Evolutionary conservation across 306 rosid genomes (phyloP).

Genomic region (Trifolium pratense): DNA sequence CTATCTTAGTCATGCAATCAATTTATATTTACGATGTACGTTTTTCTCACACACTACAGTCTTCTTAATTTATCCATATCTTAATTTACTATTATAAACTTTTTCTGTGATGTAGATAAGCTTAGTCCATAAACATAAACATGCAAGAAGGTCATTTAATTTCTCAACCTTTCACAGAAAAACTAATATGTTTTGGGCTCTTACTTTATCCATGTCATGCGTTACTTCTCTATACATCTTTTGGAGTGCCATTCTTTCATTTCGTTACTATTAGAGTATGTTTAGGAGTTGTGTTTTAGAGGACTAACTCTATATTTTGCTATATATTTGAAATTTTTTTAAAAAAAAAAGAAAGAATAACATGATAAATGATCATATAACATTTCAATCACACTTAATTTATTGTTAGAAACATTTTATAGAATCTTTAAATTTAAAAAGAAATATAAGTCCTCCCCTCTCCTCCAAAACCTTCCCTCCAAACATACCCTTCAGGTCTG

Average conservation of each 20-base stretch:
- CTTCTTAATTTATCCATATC: slow-evolving; percentile 27
- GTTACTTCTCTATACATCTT: not conserved
- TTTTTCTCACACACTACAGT: slow-evolving; percentile 28
- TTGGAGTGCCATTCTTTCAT: slow-evolving; percentile 14
- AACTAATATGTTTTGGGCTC: slow-evolving; percentile 5
- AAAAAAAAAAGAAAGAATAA: too few relatives aligned
- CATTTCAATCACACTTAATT: too few relatives aligned
- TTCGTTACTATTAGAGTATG: not conserved
- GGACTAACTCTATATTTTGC: too few relatives aligned
- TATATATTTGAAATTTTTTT: too few relatives aligned
- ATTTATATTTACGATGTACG: slow-evolving; percentile 94
- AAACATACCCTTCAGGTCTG: not conserved
- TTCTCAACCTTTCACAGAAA: slow-evolving; percentile 4
- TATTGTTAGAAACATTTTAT: too few relatives aligned
- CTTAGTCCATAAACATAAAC: slow-evolving; percentile 25
- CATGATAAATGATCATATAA: too few relatives aligned
- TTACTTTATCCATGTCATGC: not conserved
- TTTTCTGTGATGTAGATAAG: slow-evolving; percentile 2
- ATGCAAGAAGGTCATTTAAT: slow-evolving; percentile 5
- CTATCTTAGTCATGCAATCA: slow-evolving; percentile 96
- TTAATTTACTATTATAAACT: slow-evolving; percentile 1
- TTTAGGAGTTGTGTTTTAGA: too few relatives aligned
- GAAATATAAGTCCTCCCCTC: too few relatives aligned
- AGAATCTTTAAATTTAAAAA: too few relatives aligned
- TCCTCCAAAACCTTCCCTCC: too few relatives aligned